Base-by-base conservation (phyloP, 148 eudicot species). In the Rhododendron williamsianum region DNA sequence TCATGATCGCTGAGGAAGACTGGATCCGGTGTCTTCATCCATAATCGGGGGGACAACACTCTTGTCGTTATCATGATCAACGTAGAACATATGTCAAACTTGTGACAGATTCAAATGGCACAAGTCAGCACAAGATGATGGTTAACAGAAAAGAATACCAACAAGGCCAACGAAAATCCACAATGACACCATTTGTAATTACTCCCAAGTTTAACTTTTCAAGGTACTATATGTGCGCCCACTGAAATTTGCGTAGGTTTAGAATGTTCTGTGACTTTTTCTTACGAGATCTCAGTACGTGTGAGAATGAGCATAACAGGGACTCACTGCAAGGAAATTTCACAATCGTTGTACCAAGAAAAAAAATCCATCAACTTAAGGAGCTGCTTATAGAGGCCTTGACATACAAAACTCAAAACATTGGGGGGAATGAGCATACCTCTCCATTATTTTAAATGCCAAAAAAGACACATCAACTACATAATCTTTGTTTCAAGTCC, bases 71-170 rank as follows among this genome's bases (percentile, higher is more conserved):
- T 30, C 15, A 30, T 71, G 19, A 71, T 12, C 38, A 5, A 15
- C 21, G 12, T 30, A 71, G 38, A 71, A 30, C 76, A 0, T 12
- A 35, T 21, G 23, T 60, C 15, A 25, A 10, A 54, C 80, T 30
- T 56, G 77, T 21, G 80, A 56, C 21, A 6, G 33, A 27, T 80
- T 78, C 60, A 58, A 84, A 84, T 23, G 27, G 71, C 60, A 84
- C 6, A 16, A 78, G 51, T 36, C 45, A 73, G 69, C 81, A 51
- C 13, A n/a, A 56, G 56, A 76, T 72, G 46, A 51, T 33, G 27
- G 77, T 54, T 54, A 16, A 54, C 60, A 54, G 18, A 21, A 69
- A 84, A 76, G 43, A 19, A 43, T 1, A 52, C 16, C n/a, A 18
- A 23, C 80, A 84, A 76, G 52, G 77, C 76, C 52, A 71, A 72